A percentile compares a stretch with the other conserved stretches of the same genome.
phyloP scores from a whole-genome alignment of 495 filamentous ascomycete species.

The Hypoxylon intermedium region DNA sequence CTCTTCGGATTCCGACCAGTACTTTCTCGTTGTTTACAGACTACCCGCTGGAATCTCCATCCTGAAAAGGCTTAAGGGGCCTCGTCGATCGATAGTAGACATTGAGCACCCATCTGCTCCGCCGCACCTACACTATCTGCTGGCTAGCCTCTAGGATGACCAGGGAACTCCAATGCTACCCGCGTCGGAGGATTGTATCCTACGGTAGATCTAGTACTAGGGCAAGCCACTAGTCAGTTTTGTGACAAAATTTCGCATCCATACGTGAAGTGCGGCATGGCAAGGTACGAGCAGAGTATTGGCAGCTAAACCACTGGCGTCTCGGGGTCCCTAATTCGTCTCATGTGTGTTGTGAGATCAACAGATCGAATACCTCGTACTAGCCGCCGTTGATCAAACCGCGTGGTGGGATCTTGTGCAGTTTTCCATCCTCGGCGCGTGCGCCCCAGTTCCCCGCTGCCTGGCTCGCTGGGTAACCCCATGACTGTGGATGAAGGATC shows the following conservation, averaged over 20 bases:
- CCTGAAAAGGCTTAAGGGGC: constrained; percentile 23
- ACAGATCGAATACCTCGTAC: constrained; percentile 40
- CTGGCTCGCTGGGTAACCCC: constrained; percentile 36
- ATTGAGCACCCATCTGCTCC: constrained; percentile 23
- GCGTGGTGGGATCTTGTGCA: constrained; percentile 35
- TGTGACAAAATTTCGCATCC: constrained; percentile 15
- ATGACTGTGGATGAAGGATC: constrained; percentile 38
- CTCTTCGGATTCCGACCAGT: constrained; percentile 23
- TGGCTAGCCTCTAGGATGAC: too few relatives aligned
- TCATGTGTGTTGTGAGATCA: constrained; percentile 35
- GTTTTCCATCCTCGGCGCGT: constrained; percentile 31
- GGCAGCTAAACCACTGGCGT: constrained; percentile 13
- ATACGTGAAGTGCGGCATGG: constrained; percentile 8
- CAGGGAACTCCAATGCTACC: constrained; percentile 9
- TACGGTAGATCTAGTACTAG: constrained; percentile 15
- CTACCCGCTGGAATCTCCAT: constrained; percentile 10
- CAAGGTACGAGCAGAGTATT: constrained; percentile 7
- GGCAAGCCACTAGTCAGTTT: constrained; percentile 11
- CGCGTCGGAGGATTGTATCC: constrained; percentile 18
- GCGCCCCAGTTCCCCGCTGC: constrained; percentile 40
- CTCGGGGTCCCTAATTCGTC: constrained; percentile 31
- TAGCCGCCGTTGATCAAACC: constrained; percentile 41
- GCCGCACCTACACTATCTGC: constrained; percentile 15
- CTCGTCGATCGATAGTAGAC: constrained; percentile 34
- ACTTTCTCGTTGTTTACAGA: constrained; percentile 2